These are phyloP conservation scores for Trypanosoma melophagium DNA, from an alignment of 208 protist genomes.

Conservation along the genomic window DNA sequence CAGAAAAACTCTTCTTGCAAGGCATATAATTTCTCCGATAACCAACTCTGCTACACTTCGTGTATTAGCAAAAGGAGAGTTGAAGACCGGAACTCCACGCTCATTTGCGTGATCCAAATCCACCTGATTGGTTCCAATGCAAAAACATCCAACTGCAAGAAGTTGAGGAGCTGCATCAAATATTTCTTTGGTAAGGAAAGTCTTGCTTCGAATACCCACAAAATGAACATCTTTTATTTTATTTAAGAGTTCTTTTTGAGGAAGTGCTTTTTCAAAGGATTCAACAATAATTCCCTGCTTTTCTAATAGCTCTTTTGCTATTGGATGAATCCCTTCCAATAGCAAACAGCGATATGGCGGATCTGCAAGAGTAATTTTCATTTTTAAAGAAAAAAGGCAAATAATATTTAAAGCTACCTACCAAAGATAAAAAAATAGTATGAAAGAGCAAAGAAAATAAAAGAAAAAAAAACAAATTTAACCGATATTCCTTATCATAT, in stretches of 20 bases:
- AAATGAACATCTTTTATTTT: conserved; percentile 87
- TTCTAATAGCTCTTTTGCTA: conserved; percentile 77
- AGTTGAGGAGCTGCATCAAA: conserved; percentile 76
- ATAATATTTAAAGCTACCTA: conserved; percentile 3
- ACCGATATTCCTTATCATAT: background rate
- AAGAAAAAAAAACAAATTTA: background rate
- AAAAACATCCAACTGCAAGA: conserved; percentile 93
- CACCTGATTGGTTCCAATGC: conserved; percentile 95
- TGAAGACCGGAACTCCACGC: conserved; percentile 91
- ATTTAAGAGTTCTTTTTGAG: conserved; percentile 67
- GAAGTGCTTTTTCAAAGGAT: conserved; percentile 49
- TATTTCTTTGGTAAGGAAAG: conserved; percentile 72
- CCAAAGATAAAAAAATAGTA: background rate
- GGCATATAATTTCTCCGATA: conserved; percentile 88
- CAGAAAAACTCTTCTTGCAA: conserved; percentile 86
- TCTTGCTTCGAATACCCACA: conserved; percentile 93
- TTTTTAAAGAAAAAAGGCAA: conserved; percentile 6
- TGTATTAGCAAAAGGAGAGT: conserved; percentile 95
- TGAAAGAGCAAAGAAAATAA: background rate
- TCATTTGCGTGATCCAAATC: conserved; percentile 79
- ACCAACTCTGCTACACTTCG: conserved; percentile 93
- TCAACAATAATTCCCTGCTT: conserved; percentile 84
- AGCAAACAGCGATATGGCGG: conserved; percentile 69
- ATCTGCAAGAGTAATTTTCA: conserved; percentile 39
- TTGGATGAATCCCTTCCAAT: conserved; percentile 83